Base-by-base conservation (phyloP, 2,329 filamentous ascomycete genomes). In the Aspergillus unguis region DNA sequence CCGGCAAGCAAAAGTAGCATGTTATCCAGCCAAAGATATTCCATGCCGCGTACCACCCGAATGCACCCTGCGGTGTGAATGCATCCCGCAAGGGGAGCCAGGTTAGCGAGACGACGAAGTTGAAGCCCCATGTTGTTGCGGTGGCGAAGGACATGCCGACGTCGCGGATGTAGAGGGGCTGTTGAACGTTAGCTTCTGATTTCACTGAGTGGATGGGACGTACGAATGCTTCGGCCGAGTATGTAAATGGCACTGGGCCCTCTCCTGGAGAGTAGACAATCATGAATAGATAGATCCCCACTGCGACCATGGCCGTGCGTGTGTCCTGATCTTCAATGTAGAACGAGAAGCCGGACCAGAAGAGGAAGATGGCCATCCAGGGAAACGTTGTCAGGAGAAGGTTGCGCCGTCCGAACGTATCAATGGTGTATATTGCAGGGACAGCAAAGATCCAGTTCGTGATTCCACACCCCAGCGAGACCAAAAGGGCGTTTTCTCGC, bases 371-470 rank as follows among this genome's bases (percentile, higher is more conserved):
- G 3, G 71, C 70, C 75, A 87, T 83, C 40, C 85, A 72, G 0
- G 84, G 84, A 61, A 86, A 85, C 0, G 84, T 87, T 4, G 78
- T 77, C 1, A 86, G 71, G 1, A 86, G 74, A 3, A 87, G 72
- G 56, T 83, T 84, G 4, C 84, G 77, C 2, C 85, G 78, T 4
- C 85, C 85, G 59, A 82, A 86, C 0, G 79, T 85, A 63, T 87
- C 85, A 50, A 87, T 86, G 0, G 83, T 86, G 62, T 82, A 83
- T 48, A 86, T 75, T 0, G 83, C 83, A 0, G 83, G 82, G 6
- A 85, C 67, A 0, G 84, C 83, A 58, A 86, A 86, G 31, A 86
- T 67, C 72, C 81, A 86, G 63, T 87, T 86, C 62, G 86, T 75
- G 53, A 85, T 77, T 2, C 85, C 85, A 45, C 82, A 85, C 1